Evolutionary conservation across 169 alveolate species (phyloP).

Genomic region (Cryptosporidium ubiquitum): DNA sequence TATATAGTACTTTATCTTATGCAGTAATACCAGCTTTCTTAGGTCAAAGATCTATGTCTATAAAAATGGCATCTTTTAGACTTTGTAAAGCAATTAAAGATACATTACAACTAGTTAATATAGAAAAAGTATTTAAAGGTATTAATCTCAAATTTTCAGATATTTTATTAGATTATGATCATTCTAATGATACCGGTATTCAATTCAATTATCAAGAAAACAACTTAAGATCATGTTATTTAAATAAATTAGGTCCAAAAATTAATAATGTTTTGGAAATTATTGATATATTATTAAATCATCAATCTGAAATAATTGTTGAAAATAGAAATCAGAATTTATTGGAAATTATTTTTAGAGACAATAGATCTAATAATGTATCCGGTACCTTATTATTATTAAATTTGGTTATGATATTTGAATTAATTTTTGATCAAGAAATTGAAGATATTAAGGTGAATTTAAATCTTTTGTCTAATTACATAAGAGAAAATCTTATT

Average conservation of each 20-base stretch:
- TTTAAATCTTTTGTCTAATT: neutral
- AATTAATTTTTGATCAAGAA: neutral
- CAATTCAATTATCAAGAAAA: neutral
- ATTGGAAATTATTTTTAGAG: neutral
- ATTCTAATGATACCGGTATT: neutral
- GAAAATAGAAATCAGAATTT: neutral
- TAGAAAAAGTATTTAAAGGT: neutral
- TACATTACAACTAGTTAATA: neutral
- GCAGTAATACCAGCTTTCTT: constrained; percentile 11
- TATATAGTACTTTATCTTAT: neutral
- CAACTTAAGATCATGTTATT: neutral
- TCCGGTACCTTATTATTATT: neutral
- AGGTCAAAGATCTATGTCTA: constrained; percentile 3
- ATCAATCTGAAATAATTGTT: constrained; percentile 24
- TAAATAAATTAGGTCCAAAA: neutral
- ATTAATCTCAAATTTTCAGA: neutral
- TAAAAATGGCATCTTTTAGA: constrained; percentile 46
- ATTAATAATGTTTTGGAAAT: neutral
- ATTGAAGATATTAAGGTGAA: neutral
- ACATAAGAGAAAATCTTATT: neutral
- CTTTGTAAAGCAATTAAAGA: constrained; percentile 40
- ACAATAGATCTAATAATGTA: neutral
- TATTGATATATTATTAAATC: neutral
- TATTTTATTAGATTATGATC: neutral
- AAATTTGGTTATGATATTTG: constrained; percentile 7